phyloP scores from a whole-genome alignment of 352 stramenopile species.

The Saprolegnia parasitica region DNA sequence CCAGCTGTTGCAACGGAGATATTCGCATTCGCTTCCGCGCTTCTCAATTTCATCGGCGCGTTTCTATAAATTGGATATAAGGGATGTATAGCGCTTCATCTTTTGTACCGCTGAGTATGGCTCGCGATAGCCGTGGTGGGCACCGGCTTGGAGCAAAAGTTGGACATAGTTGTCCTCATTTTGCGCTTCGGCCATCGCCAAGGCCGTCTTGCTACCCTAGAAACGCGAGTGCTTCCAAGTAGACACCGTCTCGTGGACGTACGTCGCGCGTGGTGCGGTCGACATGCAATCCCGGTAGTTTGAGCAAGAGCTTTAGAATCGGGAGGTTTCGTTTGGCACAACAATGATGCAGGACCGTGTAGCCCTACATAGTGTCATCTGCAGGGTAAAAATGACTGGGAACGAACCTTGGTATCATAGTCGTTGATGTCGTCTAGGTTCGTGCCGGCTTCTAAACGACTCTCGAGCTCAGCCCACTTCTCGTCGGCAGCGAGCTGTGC shows the following conservation, averaged over 20 bases:
- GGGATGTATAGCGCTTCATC: too few relatives aligned
- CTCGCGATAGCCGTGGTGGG: neutral
- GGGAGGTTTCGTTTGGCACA: neutral
- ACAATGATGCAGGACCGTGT: neutral
- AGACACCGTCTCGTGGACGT: neutral
- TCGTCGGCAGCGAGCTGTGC: neutral
- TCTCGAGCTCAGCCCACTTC: neutral
- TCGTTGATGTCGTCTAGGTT: neutral
- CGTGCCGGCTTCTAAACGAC: neutral
- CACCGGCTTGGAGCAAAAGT: neutral
- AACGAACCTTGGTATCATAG: neutral
- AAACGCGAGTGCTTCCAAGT: too few relatives aligned
- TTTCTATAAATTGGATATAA: neutral
- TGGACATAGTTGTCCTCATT: neutral
- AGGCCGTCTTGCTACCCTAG: too few relatives aligned
- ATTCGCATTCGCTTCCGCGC: too few relatives aligned
- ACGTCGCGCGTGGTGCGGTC: too few relatives aligned
- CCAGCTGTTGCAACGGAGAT: too few relatives aligned
- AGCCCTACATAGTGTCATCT: too few relatives aligned
- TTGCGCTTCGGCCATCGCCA: neutral
- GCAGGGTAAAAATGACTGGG: too few relatives aligned
- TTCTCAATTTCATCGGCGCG: neutral
- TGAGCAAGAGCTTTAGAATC: neutral
- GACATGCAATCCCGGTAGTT: neutral
- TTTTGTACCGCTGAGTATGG: too few relatives aligned